Evolutionary conservation across 768 basidiomycete genomes (phyloP), one percentile per base, ranked within the genome.

Genomic region (Termitomyces sp.): DNA sequence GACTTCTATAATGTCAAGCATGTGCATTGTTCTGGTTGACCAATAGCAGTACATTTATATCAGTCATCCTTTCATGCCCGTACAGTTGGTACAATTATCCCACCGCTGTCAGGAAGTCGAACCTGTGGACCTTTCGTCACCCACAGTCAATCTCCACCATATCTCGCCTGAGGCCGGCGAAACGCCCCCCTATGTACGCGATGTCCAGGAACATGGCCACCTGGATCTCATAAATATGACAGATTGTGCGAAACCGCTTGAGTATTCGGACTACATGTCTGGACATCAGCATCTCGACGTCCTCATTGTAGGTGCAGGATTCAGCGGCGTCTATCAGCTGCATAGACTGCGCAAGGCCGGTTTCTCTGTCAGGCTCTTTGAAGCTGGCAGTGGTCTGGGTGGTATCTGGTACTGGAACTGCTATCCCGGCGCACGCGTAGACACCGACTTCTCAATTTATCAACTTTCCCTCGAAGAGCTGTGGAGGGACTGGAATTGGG

Each of bases 251-350:
- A 21, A 33, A 6, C 10, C 8, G 1, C 40, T 15, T 10, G 14
- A 49, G 11, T 35, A 35, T 12, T 21, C 1, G 8, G 9, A 51
- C 41, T 26, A 21, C 50, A 52, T 52, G 50, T 9, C 28, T 26
- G 41, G 38, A 19, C 33, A 56, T 23, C 53, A 38, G 43, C 38
- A 56, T 12, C 38, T 64, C 37, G 67, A 68, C 50, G 60, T 61
- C 23, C 61, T 67, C 48, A 56, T 68, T 26, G 63, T 68, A 9
- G 46, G 46, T n/a, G 46, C 46, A 6, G 46, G 46, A 28, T 47
- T 47, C 3, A 47, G 10, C 12, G 46, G 46, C 1, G 28, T 31
- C 5, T 47, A 47, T 47, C 46, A 47, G n/a, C n/a, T 47, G 17
- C n/a, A 47, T 30, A 19, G 19, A 47, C 30, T 47, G 30, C 46